A percentile compares a stretch with the other conserved stretches of the same genome.
Evolutionary conservation across 257 asterid species (phyloP).

Genomic region (Osmanthus fragrans): DNA sequence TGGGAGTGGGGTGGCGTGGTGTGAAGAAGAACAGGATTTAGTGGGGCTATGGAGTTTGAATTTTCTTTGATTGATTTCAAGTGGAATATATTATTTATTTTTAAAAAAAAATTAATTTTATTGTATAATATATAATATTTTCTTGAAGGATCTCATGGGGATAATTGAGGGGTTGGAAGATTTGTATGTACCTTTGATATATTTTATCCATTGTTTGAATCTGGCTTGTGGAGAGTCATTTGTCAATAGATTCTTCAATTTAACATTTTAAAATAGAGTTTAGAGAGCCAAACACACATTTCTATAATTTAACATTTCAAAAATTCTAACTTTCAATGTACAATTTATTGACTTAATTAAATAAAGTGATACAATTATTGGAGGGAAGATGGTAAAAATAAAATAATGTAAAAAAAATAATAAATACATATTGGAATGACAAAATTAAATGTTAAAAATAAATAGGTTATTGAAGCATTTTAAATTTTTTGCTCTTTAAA

Average conservation of each 20-base stretch:
- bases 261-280: too few species aligned
- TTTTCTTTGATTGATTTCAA: slow-evolving; percentile 21
- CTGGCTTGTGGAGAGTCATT: slow-evolving; percentile 25
- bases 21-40: slow-evolving; percentile 23
- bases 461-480: too few species aligned
- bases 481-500: too few species aligned
- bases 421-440: too few species aligned
- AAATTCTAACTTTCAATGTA: too few species aligned
- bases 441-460: too few species aligned
- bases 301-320: too few species aligned
- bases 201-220: slow-evolving; percentile 35
- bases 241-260: not conserved
- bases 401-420: too few species aligned
- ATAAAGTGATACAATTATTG: too few species aligned
- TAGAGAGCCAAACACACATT: too few species aligned
- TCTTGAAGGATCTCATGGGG: slow-evolving; percentile 36
- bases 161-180: slow-evolving; percentile 29
- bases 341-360: too few species aligned
- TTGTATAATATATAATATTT: not conserved
- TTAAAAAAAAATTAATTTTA: not conserved
- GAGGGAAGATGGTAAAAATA: too few species aligned
- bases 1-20: not conserved
- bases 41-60: slow-evolving; percentile 43
- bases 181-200: slow-evolving; percentile 28
- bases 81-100: slow-evolving; percentile 12